Conservation (phyloP, 345 rosid genomes). For the Eucalyptus camaldulensis region DNA sequence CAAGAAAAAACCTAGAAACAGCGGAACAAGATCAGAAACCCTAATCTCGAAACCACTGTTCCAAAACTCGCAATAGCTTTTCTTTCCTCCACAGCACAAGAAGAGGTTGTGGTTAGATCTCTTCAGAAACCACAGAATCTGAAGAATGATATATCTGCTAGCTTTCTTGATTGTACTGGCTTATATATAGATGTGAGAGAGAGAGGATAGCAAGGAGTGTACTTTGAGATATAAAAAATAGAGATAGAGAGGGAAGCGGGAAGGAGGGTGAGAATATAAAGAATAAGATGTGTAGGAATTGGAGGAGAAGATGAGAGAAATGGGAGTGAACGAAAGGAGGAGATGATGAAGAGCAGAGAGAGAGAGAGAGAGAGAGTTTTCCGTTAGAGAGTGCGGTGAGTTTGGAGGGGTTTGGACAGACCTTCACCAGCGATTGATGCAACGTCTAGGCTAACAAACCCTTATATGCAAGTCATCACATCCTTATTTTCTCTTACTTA, state of each 20-base stretch:
- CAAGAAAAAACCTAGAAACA: not conserved
- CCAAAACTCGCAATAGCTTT: not conserved
- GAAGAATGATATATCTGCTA: not conserved
- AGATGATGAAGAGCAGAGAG: not conserved
- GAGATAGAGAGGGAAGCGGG: not conserved
- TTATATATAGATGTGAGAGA: not conserved
- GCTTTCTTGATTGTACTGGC: not conserved
- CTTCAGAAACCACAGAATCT: not conserved
- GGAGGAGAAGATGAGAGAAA: not conserved
- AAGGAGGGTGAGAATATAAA: not conserved
- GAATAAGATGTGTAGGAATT: not conserved
- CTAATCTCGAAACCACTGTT: not conserved
- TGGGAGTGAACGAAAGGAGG: not conserved
- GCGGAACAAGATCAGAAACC: not conserved
- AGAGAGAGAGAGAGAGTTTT: not conserved
- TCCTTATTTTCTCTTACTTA: not conserved
- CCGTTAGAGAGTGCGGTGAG: conserved; percentile 1
- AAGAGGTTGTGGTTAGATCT: not conserved
- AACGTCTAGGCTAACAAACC: conserved; percentile 6
- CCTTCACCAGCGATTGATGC: conserved; percentile 4
- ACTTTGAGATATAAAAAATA: not conserved
- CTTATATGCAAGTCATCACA: not conserved
- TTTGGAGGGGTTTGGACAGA: conserved; percentile 3
- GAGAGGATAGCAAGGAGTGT: not conserved
- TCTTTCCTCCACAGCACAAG: not conserved